Base-by-base conservation (phyloP, 1,139 yeast genomes). In the Candida tropicalis region DNA sequence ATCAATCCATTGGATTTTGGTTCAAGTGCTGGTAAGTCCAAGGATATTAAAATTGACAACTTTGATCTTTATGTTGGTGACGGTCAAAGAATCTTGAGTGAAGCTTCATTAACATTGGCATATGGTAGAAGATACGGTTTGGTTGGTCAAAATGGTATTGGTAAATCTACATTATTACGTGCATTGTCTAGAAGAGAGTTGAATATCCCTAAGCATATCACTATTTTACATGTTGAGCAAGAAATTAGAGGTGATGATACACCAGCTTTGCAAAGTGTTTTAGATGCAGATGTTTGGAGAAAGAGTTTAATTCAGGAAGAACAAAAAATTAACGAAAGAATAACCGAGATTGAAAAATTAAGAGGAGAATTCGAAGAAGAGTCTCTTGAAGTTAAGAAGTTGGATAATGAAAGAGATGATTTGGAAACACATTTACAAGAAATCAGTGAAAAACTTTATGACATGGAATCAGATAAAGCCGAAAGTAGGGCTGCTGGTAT, bases 241-340 rank as follows among this genome's bases (percentile, higher is more conserved):
- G 99, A 93, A 73, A 81, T 93, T 43, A 77, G 82, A 56, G 99
- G 99, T 56, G 97, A 93, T 58, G 98, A 91, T 42, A 84, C 88
- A 1, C 66, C 82, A 11, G 99, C 97, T 1, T 63, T 93, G 44
- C 97, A 91, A 65, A 85, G 96, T 54, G 99, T 93, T 15, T 73
- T 93, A 53, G 99, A 93, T 70, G 99, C 99, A 1, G 99, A 93
- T 70, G 99, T 93, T 38, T 93, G 99, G 99, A 81, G 99, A 66
- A 93, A 95, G 66, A 89, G 86, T 54, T 71, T 93, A 44, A 61
- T 93, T 40, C 72, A 72, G 42, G 98, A 93, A 62, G 96, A 91
- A 64, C 62, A 66, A 28, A 81, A 82, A 56, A 83, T 89, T 44
- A 81, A 83, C 47, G 88, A 82, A 49, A 78, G 97, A 61, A 72